These are phyloP conservation scores for Zygotorulaspora chibaensis DNA, from an alignment of 805 yeast species.

Conservation along the genomic window DNA sequence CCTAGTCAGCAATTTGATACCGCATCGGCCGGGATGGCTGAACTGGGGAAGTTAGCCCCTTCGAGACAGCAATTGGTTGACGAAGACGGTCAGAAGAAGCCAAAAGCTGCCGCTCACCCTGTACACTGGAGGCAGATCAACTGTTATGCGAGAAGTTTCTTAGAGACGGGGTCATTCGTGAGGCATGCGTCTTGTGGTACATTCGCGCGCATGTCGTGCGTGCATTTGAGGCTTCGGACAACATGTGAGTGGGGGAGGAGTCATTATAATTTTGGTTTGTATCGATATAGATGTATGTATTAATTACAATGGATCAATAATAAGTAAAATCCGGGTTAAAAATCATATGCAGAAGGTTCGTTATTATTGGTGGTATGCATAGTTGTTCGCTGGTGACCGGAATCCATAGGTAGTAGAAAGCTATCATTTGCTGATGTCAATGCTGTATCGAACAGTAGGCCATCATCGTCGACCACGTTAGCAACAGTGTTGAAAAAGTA, in stretches of 20 bases:
- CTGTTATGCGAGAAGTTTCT: neutral
- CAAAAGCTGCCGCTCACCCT: too few species aligned
- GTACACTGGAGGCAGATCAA: neutral
- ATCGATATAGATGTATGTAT: neutral
- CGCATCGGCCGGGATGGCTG: neutral
- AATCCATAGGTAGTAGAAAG: neutral
- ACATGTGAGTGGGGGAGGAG: neutral
- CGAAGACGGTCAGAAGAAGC: too few species aligned
- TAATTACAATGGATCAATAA: neutral
- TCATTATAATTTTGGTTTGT: neutral
- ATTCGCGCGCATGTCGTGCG: neutral
- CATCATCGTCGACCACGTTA: slow-evolving; percentile 8
- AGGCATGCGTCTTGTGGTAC: too few species aligned
- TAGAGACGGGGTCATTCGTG: too few species aligned
- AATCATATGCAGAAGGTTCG: neutral
- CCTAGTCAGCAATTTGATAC: neutral
- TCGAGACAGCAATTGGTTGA: neutral
- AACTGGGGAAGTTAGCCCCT: neutral
- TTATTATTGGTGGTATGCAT: neutral
- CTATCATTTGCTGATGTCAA: neutral
- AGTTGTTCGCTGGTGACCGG: neutral
- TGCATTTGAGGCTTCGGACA: neutral
- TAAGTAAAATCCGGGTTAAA: neutral
- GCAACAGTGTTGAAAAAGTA: slow-evolving; percentile 3
- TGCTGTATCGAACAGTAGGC: slow-evolving; percentile 6